Conservation (phyloP, 495 filamentous ascomycete genomes). For the Lepidopterella palustris region DNA sequence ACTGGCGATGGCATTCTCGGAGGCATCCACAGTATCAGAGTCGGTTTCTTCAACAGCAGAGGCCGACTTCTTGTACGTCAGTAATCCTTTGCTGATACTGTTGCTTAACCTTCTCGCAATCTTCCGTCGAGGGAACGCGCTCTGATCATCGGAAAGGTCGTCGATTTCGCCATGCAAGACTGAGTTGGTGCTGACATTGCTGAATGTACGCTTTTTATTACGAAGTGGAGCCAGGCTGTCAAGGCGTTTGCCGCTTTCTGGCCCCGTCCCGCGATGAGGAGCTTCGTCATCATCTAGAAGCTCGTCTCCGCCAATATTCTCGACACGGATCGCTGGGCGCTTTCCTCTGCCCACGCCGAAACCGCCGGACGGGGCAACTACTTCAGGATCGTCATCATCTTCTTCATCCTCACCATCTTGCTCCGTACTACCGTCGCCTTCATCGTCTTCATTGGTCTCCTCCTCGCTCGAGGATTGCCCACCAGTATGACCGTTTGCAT, state of each 20-base stretch:
- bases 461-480: slow-evolving; percentile 19
- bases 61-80: slow-evolving; percentile 18
- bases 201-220: slow-evolving; percentile 26
- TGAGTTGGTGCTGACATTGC: slow-evolving; percentile 28
- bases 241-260: slow-evolving; percentile 6
- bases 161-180: slow-evolving; percentile 18
- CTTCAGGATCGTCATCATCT: slow-evolving; percentile 45
- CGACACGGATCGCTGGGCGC: slow-evolving; percentile 21
- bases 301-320: slow-evolving; percentile 14
- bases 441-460: slow-evolving; percentile 20
- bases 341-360: slow-evolving; percentile 35
- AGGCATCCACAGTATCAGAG: background rate
- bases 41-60: background rate
- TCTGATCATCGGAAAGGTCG: background rate
- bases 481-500: slow-evolving; percentile 11
- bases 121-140: slow-evolving; percentile 19
- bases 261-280: slow-evolving; percentile 26
- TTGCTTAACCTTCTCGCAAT: slow-evolving; percentile 21
- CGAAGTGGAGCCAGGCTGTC: background rate
- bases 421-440: slow-evolving; percentile 27
- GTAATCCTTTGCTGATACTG: slow-evolving; percentile 7
- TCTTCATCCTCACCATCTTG: slow-evolving; percentile 48
- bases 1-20: slow-evolving; percentile 38
- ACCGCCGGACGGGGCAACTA: slow-evolving; percentile 48
- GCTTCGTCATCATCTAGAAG: slow-evolving; percentile 14